Base-by-base conservation (phyloP, 805 yeast species). In the Lipomyces spencermartinsiae region DNA sequence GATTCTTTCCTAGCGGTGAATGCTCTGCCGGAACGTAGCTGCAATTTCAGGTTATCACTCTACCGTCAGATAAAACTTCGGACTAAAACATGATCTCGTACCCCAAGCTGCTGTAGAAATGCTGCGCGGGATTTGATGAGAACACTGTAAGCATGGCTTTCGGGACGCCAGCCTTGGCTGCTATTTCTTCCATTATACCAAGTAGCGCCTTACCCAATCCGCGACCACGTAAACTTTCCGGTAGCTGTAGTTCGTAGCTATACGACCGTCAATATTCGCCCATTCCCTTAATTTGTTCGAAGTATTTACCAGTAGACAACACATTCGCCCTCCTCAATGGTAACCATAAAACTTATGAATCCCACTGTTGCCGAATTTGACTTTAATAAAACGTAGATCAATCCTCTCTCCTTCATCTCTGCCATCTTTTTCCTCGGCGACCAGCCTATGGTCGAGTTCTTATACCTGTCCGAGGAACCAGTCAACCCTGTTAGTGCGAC, bases 141-240 rank as follows among this genome's bases (percentile, higher is more conserved):
- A 72, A 72, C 43, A 73, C 75, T 10, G 75, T 72, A 25, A 73
- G 63, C 75, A 73, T 73, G 35, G 62, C 31, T 34, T 62, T 67
- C 7, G 66, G 65, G n/a, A 73, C 19, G 1, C 59, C 59, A 7
- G 62, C 33, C 2, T 19, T 34, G 10, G 33, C 39, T 8, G 64
- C 73, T 4, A 66, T 35, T 35, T 39, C 37, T 37, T 69, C 72
- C 35, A 70, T 56, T 35, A 59, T 59, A 4, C 37, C 53, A 16
- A 73, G 55, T 46, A 73, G 43, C 4, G 33, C 6, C 7, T 39
- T 22, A 14, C 74, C 75, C 9, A 73, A 59, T 0, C 74, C 74
- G 16, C 31, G 58, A 5, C 65, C 59, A 1, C 65, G 67, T 5
- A 66, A 31, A 4, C 22, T 10, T 16, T 19, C 19, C 14, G 63